phyloP scores from a whole-genome alignment of 31 red algal species.

The Porphyra umbilicalis region DNA sequence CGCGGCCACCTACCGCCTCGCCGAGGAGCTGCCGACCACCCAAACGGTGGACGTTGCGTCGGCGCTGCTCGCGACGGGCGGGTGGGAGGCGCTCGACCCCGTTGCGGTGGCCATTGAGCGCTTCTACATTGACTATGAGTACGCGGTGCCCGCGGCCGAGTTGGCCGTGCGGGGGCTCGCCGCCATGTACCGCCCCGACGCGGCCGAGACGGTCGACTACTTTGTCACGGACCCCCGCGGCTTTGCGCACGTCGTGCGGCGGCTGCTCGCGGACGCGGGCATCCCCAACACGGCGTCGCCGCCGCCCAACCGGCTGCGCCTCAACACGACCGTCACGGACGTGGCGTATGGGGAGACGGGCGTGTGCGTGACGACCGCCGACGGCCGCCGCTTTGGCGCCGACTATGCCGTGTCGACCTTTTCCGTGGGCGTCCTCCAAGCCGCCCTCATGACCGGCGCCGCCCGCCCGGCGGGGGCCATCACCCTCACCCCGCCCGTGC shows the following conservation, averaged over 20 bases:
- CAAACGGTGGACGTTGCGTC: constrained; percentile 2
- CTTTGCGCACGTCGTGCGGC: constrained; percentile 6
- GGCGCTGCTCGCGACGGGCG: constrained; percentile 13
- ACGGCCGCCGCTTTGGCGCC: not conserved
- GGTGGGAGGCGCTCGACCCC: constrained; percentile 6
- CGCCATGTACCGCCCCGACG: constrained; percentile 19
- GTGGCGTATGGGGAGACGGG: constrained; percentile 5
- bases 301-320: constrained; percentile 1
- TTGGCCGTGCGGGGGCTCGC: not conserved
- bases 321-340: constrained; percentile 13
- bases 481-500: constrained; percentile 3
- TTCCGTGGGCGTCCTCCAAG: constrained; percentile 27
- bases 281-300: not conserved
- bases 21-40: not conserved
- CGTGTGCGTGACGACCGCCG: constrained; percentile 1
- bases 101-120: constrained; percentile 7
- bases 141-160: constrained; percentile 13
- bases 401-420: constrained; percentile 26
- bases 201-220: not conserved
- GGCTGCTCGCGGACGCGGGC: constrained; percentile 5
- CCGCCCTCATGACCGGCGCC: not conserved
- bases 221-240: constrained; percentile 22
- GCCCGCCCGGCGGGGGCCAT: not conserved
- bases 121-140: constrained; percentile 24
- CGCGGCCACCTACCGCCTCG: constrained; percentile 5